phyloP scores from a whole-genome alignment of 345 rosid species.

The Draba incana region DNA sequence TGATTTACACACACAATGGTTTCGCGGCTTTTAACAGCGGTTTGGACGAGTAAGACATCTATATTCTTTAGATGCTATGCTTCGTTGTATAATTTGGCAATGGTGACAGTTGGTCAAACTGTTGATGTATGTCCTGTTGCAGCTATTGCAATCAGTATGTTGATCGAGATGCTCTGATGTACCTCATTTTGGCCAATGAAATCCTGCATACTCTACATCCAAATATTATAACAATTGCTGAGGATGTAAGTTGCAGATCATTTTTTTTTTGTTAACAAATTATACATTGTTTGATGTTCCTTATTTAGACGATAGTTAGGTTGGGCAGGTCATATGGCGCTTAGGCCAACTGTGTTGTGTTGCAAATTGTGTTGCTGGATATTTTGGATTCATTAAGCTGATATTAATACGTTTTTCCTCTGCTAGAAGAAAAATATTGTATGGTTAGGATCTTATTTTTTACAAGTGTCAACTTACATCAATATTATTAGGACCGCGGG shows the following conservation, averaged over 20 bases:
- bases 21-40: constrained; percentile 82
- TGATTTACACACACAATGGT: constrained; percentile 94
- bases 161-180: constrained; percentile 85
- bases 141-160: constrained; percentile 96
- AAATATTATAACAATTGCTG: constrained; percentile 87
- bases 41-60: constrained; percentile 83
- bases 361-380: not conserved
- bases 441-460: not conserved
- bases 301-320: constrained; percentile 10
- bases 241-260: constrained; percentile 67
- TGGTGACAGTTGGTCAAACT: constrained; percentile 25
- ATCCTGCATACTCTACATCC: constrained; percentile 83
- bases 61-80: constrained; percentile 10
- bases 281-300: constrained; percentile 9
- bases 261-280: not conserved
- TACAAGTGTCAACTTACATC: not conserved
- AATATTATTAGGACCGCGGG: not conserved
- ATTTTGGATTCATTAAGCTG: too few relatives aligned
- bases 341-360: too few relatives aligned
- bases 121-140: constrained; percentile 42
- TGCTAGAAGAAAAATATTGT: not conserved
- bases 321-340: constrained; percentile 14
- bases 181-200: constrained; percentile 94
- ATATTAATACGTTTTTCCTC: not conserved
- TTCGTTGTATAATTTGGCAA: constrained; percentile 23